A percentile compares a stretch with the other conserved stretches of the same genome.
Conservation (phyloP, 2,329 filamentous ascomycete species). For the Venturia pyrina region DNA sequence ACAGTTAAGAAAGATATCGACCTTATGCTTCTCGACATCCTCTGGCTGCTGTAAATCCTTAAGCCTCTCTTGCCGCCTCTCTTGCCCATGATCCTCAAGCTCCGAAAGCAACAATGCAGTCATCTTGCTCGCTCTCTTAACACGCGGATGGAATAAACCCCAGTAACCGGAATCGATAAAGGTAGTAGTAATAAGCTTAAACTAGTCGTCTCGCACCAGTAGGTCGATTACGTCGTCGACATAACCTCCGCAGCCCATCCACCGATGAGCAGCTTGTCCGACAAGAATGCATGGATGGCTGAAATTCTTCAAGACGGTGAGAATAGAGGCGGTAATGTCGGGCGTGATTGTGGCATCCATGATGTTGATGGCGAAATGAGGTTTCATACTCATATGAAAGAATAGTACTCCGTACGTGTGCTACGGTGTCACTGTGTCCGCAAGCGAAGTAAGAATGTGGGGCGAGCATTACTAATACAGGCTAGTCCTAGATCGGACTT, state of each 20-base stretch:
- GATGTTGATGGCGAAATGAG: not conserved
- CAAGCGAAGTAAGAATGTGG: no score
- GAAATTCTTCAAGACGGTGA: constrained; percentile 3
- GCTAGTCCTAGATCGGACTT: no score
- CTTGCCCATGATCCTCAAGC: no score
- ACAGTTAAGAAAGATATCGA: not conserved
- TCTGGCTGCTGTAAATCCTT: no score
- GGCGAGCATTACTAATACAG: no score
- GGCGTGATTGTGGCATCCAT: constrained; percentile 3
- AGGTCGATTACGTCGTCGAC: constrained; percentile 1
- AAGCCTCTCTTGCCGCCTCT: no score
- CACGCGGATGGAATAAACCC: constrained; percentile 1
- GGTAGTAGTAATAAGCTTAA: constrained; percentile 3
- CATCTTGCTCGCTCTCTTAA: not conserved
- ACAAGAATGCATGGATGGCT: constrained; percentile 5
- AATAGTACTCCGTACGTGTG: no score
- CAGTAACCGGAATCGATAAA: constrained; percentile 5
- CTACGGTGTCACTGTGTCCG: no score
- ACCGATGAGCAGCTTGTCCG: constrained; percentile 3
- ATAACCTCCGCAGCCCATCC: constrained; percentile 7
- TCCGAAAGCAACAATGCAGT: no score
- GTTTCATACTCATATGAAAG: not conserved
- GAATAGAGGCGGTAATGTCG: constrained; percentile 1
- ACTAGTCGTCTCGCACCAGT: constrained; percentile 6
- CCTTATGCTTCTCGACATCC: not conserved